Percentiles rank a stretch among this genome's conserved stretches.
Conservation (phyloP, 1,284 basidiomycete genomes). For the Malassezia restricta region DNA sequence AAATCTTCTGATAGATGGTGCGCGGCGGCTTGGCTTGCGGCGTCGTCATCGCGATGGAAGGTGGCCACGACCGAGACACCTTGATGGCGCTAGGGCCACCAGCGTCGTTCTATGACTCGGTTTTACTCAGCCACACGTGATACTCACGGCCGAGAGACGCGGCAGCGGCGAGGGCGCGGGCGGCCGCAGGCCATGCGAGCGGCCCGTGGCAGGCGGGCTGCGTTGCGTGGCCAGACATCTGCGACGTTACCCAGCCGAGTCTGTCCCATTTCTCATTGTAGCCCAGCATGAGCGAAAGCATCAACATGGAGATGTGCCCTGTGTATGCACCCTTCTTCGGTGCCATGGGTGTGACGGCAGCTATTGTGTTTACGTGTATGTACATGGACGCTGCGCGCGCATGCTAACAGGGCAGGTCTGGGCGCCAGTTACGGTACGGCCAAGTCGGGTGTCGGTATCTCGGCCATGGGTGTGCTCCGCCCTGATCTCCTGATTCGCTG, state of each 20-base stretch:
- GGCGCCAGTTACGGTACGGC: constrained; percentile 94
- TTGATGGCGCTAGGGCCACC: neutral
- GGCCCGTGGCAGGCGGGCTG: constrained; percentile 10
- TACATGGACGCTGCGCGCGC: neutral
- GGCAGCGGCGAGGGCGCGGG: too few relatives aligned
- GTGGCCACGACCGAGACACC: neutral
- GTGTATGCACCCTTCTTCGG: constrained; percentile 80
- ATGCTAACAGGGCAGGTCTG: constrained; percentile 60
- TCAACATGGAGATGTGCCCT: constrained; percentile 43
- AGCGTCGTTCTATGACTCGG: constrained; percentile 2
- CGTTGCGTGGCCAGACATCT: too few relatives aligned
- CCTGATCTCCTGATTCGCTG: constrained; percentile 99
- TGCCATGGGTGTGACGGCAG: constrained; percentile 56
- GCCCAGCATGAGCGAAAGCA: constrained; percentile 22
- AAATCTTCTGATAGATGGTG: constrained; percentile 44
- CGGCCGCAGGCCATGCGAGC: neutral
- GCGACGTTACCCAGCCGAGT: neutral
- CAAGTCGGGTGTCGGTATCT: constrained; percentile 94
- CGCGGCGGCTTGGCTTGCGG: constrained; percentile 9
- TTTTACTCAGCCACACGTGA: neutral
- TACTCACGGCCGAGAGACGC: neutral
- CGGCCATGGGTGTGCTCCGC: constrained; percentile 84
- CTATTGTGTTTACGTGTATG: neutral
- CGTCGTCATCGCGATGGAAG: neutral
- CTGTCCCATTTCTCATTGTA: too few relatives aligned